Evolutionary conservation across 2,329 filamentous ascomycete species (phyloP).

Genomic region (Trichoderma sp.): DNA sequence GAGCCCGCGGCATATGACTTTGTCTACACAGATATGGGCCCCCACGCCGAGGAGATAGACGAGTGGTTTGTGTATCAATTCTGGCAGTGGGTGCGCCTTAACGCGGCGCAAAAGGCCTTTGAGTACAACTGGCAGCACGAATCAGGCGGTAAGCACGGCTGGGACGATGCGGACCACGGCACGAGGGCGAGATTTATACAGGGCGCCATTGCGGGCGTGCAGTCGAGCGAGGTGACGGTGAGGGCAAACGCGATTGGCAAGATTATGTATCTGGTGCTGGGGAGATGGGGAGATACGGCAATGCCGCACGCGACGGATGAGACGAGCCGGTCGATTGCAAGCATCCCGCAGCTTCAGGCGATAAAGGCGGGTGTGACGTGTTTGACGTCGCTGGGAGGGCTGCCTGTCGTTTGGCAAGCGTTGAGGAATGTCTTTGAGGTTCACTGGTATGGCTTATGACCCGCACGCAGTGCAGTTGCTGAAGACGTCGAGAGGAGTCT

Average conservation of each 20-base stretch:
- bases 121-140: conserved; percentile 69
- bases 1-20: conserved; percentile 82
- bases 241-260: conserved; percentile 54
- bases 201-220: conserved; percentile 45
- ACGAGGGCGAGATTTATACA: conserved; percentile 56
- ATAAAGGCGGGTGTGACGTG: conserved; percentile 55
- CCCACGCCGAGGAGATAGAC: conserved; percentile 83
- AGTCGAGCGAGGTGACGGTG: conserved; percentile 46
- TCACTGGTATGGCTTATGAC: conserved; percentile 45
- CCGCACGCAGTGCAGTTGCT: not conserved
- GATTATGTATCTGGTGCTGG: conserved; percentile 61
- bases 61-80: conserved; percentile 97
- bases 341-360: conserved; percentile 54
- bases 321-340: conserved; percentile 49
- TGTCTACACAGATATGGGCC: conserved; percentile 67
- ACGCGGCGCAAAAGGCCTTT: conserved; percentile 72
- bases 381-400: conserved; percentile 49
- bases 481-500: conserved; percentile 23
- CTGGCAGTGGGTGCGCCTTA: conserved; percentile 76
- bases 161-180: conserved; percentile 62
- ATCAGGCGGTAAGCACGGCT: conserved; percentile 43
- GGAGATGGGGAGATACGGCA: conserved; percentile 68
- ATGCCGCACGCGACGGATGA: conserved; percentile 44
- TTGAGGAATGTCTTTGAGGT: conserved; percentile 49
- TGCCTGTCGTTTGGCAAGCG: conserved; percentile 51